Base-by-base conservation (phyloP, 495 filamentous ascomycete species). In the Penicillium robsamsonii region DNA sequence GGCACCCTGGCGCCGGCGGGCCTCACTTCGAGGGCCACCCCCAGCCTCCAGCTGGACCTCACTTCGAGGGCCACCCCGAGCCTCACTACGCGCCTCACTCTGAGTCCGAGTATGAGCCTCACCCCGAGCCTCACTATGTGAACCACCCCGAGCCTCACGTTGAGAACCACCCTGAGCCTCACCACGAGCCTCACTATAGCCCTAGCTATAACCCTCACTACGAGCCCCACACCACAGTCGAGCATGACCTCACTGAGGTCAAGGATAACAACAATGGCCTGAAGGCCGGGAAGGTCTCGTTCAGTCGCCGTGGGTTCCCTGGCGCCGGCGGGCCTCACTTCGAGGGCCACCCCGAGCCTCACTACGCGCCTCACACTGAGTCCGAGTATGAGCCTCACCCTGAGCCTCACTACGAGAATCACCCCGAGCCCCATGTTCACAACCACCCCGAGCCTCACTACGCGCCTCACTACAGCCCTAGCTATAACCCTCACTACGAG, bases 211-310 rank as follows among this genome's bases (percentile, higher is more conserved):
- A 6, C 5, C 38, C 38, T 18, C 31, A 33, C 31, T 4, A 33
- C 10, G 17, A 41, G 38, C 15, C 38, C 8, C 17, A 41, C 17
- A 18, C 2, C 1, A 18, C 25, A n/a, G 0, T 46, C 7, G 12
- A 50, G 0, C 4, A 11, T 3, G 48, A 50, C 1, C 15, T 50
- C 0, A 29, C 35, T 0, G 11, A 24, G 7, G 10, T 50, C 7
- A n/a, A 50, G 35, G 8, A 41, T 13, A n/a, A 25, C 35, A 50
- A 41, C 48, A 41, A 50, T 2, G 48, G 48, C 3, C 49, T 35
- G 2, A 13, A 20, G 1, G 48, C 37, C 29, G 57, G 61, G 11
- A 54, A 57, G 18, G 30, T 29, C n/a, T 38, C 45, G 13, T 63
- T 18, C 18, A 11, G 24, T 25, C 24, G 24, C 24, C 24, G 24